Evolutionary conservation across 148 eudicot genomes (phyloP), one percentile per base, ranked within the genome.

Genomic region (Nyssa sinensis): DNA sequence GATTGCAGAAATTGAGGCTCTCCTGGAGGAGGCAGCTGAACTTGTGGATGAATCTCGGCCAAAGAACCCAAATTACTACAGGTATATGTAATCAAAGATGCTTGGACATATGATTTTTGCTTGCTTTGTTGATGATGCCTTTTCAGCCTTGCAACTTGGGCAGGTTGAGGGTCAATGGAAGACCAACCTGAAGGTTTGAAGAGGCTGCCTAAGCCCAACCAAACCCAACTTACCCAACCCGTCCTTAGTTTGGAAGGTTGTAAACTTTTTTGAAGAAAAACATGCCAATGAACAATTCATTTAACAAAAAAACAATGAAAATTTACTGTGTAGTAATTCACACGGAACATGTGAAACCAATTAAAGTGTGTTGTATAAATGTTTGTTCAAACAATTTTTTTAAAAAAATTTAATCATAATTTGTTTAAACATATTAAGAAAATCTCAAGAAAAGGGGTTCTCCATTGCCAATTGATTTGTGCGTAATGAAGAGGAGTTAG

Each of bases 21-120:
- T 88, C 51, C 67, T 95, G 73, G 96, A 95, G 84, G 99, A 95
- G 81, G 99, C 99, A 73, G 99, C 99, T 72, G 99, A 95, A 83
- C 94, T 95, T 63, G 97, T 95, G 65, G 96, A 86, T 77, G 94
- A 84, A 66, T 84, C 91, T 81, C 89, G 82, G 81, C 87, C 69
- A 70, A 92, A 92, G 81, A 90, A 95, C 74, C 96, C 99, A 35
- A 92, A 88, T 79, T 95, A 95, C 79, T 90, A 91, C 88, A 92
- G 99, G 99, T 94, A 70, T 70, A 68, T 17, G 59, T 16, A 49
- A 49, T 27, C 11, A 27, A 39, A 37, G 24, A 64, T 14, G 9
- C 55, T 60, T 60, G 19, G 34, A 34, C n/a, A 55, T 53, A 23
- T 44, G 17, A 17, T 58, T 33, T 70, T 58, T 29, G 32, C 23